Evolutionary conservation across 495 filamentous ascomycete genomes (phyloP), one percentile per base, ranked within the genome.

Genomic region (Aspergillus sclerotioniger): DNA sequence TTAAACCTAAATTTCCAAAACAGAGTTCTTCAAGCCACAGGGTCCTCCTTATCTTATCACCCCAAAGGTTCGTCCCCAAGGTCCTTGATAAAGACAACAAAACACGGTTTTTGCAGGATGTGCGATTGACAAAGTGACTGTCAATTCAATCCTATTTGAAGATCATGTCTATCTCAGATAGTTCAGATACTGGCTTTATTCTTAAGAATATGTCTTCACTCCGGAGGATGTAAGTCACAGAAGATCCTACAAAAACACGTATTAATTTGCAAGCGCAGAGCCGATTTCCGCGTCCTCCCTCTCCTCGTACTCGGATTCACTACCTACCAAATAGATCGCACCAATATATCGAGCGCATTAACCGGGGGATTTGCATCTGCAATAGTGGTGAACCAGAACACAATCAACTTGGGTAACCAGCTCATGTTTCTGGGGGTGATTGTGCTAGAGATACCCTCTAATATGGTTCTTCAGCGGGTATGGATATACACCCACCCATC

Each of bases 341-440:
- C 63, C 12, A 78, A 80, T 31, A 70, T 77, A 56, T 74, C 79
- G 28, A 80, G 69, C 39, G 72, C 70, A 1, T 28, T 78, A 8
- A 83, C 81, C 1, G 74, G 69, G 7, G 68, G 64, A 19, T 78
- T 84, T 37, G 70, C 75, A 2, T 52, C 59, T 1, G 74, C 74
- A 25, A 71, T 82, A 13, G 71, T 70, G 0, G 72, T 84, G 33
- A 65, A 69, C 35, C 79, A 82, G 51, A 75, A 76, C 51, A 78
- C 81, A 44, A 79, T 83, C 57, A 85, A 85, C 31, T 59, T 81
- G 21, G 82, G 82, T 6, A 78, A 80, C 21, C 77, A 80, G 62
- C 61, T 85, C 9, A 72, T 85, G 48, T 79, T 76, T 12, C 57
- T 80, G 15, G 80, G 82, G 1, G 78, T 84, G 6, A 76, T 83